Percentiles rank a stretch among this genome's conserved stretches.
These are phyloP conservation scores for Crucihimalaya himalaica DNA, from an alignment of 345 rosid genomes.

Conservation along the genomic window DNA sequence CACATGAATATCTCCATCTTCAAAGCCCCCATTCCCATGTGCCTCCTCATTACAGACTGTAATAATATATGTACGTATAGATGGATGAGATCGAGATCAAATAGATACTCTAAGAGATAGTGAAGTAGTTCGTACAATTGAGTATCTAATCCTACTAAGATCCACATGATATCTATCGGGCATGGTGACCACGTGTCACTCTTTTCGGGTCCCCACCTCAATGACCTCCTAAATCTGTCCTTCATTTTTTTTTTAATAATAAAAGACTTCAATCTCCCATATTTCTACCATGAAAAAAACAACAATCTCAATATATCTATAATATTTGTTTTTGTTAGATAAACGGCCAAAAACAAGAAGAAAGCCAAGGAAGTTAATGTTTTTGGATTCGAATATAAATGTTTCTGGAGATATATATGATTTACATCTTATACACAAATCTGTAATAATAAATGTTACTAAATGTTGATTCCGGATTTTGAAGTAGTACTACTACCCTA, in stretches of 20 bases:
- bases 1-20: slow-evolving; percentile 33
- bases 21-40: slow-evolving; percentile 31
- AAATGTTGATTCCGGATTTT: background rate
- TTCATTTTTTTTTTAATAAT: background rate
- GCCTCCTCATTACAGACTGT: slow-evolving; percentile 10
- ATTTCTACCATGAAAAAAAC: background rate
- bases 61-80: background rate
- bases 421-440: background rate
- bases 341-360: background rate
- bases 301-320: background rate
- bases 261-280: background rate
- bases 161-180: slow-evolving; percentile 8
- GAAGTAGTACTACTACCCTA: no score
- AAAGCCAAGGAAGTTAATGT: background rate
- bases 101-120: slow-evolving; percentile 10
- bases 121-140: slow-evolving; percentile 3
- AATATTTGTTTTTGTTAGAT: background rate
- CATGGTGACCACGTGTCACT: slow-evolving; percentile 5
- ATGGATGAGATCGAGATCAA: slow-evolving; percentile 11
- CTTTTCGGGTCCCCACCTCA: background rate
- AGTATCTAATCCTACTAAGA: slow-evolving; percentile 16
- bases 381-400: background rate
- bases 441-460: background rate
- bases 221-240: slow-evolving; percentile 11
- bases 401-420: background rate